Evolutionary conservation across 768 basidiomycete species (phyloP).

Genomic region (Auriscalpium orientale): DNA sequence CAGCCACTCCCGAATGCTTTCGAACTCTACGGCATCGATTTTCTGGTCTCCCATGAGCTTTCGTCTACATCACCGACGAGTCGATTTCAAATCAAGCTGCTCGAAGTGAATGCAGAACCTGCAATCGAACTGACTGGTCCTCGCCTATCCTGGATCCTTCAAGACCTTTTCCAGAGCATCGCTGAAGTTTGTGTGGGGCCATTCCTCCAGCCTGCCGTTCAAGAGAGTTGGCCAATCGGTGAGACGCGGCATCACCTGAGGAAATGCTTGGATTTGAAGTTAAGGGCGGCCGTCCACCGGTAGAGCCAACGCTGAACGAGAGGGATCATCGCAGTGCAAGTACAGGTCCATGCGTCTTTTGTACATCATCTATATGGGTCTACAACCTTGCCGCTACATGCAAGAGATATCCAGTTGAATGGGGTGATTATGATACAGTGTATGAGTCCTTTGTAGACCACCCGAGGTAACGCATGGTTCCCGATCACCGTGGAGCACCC

Average conservation of each 20-base stretch:
- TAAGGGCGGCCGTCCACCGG: conserved; percentile 21
- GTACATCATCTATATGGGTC: not conserved
- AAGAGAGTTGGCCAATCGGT: conserved; percentile 40
- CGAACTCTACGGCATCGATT: conserved; percentile 92
- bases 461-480: not conserved
- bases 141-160: conserved; percentile 71
- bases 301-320: not conserved
- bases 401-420: conserved; percentile 6
- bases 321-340: not conserved
- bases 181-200: conserved; percentile 63
- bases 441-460: not conserved
- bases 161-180: conserved; percentile 71
- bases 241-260: conserved; percentile 46
- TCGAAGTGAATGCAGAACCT: conserved; percentile 93
- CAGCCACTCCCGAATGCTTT: conserved; percentile 88
- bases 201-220: conserved; percentile 41
- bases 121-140: conserved; percentile 92
- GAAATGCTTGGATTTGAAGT: conserved; percentile 58
- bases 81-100: conserved; percentile 55
- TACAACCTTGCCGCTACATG: not conserved
- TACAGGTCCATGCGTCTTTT: conserved; percentile 6
- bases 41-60: conserved; percentile 53
- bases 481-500: too few relatives aligned
- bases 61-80: conserved; percentile 14
- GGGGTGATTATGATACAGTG: not conserved